Base-by-base conservation (phyloP, 305 asterid genomes). In the Fraxinus ornus region DNA sequence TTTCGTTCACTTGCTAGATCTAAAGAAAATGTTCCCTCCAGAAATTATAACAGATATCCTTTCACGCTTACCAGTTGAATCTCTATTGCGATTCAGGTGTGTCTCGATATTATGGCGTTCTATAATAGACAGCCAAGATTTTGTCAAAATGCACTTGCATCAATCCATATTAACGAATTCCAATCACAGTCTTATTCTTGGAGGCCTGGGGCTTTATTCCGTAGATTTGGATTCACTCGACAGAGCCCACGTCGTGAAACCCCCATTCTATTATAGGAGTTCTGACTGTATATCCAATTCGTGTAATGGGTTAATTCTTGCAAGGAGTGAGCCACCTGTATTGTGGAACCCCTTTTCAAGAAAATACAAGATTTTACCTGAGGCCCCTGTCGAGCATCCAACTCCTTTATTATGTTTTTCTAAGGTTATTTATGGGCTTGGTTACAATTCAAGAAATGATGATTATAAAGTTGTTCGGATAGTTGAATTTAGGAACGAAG, bases 291-390 rank as follows among this genome's bases (percentile, higher is more conserved):
- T 92, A 39, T 87, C 94, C 5, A 89, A 89, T 78, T 85, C 94
- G 0, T 88, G 92, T 62, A 88, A 91, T 39, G 94, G 97, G 0
- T 79, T 92, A 68, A 90, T 92, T 60, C 90, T 92, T 4, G 52
- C n/a, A 2, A 44, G 4, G 52, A 44, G 52, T 12, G 52, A 89
- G 4, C 84, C 90, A 0, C 97, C 91, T 1, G 86, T 89, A 26
- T 24, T 92, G 7, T 93, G 94, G 94, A 93, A 91, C 74, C 90
- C 92, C 0, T 91, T 86, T n/a, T 78, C 94, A 0, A 60, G 84
- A 19, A 91, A 85, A 15, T 86, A 89, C 85, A 82, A 37, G 80
- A 71, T 82, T 21, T 30, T 90, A 24, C 94, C 94, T 12, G 57
- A 68, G 15, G 55, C 83, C 21, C 75, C 83, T 1, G 60, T 80